These are phyloP conservation scores for Pseudohalonectria lignicola DNA, from an alignment of 2,329 filamentous ascomycete species.

Conservation along the genomic window DNA sequence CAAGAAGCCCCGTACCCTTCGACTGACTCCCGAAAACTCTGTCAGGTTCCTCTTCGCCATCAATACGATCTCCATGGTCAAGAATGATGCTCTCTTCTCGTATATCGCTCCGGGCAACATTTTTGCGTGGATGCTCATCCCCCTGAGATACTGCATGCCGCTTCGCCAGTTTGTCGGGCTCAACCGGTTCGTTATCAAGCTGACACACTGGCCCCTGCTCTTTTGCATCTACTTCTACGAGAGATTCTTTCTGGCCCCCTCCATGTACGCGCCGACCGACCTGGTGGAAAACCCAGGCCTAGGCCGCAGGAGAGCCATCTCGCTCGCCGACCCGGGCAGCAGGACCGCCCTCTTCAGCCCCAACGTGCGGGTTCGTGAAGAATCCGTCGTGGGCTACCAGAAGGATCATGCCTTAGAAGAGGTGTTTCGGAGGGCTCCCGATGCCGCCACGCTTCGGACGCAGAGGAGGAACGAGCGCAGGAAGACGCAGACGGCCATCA, in stretches of 20 bases:
- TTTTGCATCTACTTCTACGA: conserved; percentile 86
- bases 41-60: conserved; percentile 77
- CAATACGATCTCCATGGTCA: conserved; percentile 96
- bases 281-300: conserved; percentile 62
- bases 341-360: conserved; percentile 63
- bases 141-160: conserved; percentile 68
- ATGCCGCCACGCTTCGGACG: conserved; percentile 48
- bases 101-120: conserved; percentile 90
- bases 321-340: conserved; percentile 44
- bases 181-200: conserved; percentile 85
- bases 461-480: conserved; percentile 52
- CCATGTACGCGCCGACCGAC: conserved; percentile 74
- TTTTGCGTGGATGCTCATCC: conserved; percentile 80
- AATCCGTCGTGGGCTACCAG: conserved; percentile 77
- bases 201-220: conserved; percentile 79
- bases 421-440: conserved; percentile 69
- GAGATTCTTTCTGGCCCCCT: conserved; percentile 61
- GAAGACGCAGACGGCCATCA: conserved; percentile 71
- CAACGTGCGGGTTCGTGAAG: conserved; percentile 62
- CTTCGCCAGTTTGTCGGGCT: conserved; percentile 72
- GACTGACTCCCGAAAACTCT: conserved; percentile 4
- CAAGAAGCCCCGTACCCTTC: too few species aligned
- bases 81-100: conserved; percentile 92
- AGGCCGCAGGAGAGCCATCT: conserved; percentile 35
- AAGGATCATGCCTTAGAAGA: conserved; percentile 87